A percentile compares a stretch with the other conserved stretches of the same genome.
phyloP scores from a whole-genome alignment of 2,329 filamentous ascomycete species.

The Huntiella abstrusa region DNA sequence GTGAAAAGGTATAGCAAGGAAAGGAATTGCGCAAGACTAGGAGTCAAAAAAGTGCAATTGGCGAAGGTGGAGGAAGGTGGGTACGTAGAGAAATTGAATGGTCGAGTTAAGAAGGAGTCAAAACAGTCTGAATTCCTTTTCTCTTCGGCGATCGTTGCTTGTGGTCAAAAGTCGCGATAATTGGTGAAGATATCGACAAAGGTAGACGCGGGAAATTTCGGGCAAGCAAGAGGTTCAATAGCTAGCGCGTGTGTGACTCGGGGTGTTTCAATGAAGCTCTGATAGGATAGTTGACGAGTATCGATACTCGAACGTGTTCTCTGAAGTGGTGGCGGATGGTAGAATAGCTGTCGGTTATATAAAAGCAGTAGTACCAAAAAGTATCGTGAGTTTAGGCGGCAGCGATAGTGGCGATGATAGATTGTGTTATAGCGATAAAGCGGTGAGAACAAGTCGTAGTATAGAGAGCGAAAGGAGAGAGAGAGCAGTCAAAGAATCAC shows the following conservation, averaged over 20 bases:
- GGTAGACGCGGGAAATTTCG: conserved; percentile 11
- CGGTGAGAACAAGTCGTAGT: conserved; percentile 3
- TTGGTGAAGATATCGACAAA: conserved; percentile 16
- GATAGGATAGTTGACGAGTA: neutral
- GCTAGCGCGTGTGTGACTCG: conserved; percentile 1
- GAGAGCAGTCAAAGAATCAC: conserved; percentile 16
- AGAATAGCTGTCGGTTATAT: neutral
- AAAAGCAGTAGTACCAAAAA: neutral
- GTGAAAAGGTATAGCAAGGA: neutral
- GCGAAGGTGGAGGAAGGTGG: neutral
- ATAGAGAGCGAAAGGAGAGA: conserved; percentile 18
- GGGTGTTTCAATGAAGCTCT: conserved; percentile 1
- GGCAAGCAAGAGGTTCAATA: neutral
- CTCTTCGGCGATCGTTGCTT: conserved; percentile 10
- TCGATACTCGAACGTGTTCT: neutral
- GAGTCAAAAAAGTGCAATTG: neutral
- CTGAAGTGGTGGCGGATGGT: neutral
- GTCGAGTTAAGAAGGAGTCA: conserved; percentile 16
- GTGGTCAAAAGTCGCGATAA: conserved; percentile 10
- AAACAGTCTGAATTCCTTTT: conserved; percentile 1
- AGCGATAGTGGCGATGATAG: neutral
- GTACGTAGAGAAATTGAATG: neutral
- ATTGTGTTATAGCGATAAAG: neutral
- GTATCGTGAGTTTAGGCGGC: neutral
- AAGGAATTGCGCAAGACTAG: neutral